Evolutionary conservation across 2,329 filamentous ascomycete genomes (phyloP).

Genomic region (Ceratocystis harringtonii): DNA sequence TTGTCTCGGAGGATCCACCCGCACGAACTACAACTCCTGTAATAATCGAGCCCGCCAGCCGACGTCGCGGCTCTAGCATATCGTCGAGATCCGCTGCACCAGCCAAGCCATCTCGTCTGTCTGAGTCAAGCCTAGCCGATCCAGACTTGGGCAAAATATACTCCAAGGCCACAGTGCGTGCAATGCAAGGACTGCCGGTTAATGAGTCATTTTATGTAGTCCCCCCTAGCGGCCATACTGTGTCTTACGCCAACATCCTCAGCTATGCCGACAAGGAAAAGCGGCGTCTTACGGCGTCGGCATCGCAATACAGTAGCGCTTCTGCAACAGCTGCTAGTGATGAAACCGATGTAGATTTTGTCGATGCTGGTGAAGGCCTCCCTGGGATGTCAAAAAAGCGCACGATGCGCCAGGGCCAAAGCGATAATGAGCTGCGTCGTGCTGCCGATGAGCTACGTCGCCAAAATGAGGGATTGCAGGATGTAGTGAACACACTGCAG

Average conservation of each 20-base stretch:
- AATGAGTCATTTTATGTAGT: slow-evolving; percentile 87
- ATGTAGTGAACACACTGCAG: slow-evolving; percentile 71
- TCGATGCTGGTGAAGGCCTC: slow-evolving; percentile 57
- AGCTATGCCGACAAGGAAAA: slow-evolving; percentile 53
- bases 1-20: slow-evolving; percentile 40
- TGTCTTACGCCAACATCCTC: slow-evolving; percentile 84
- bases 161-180: slow-evolving; percentile 68
- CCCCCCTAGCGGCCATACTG: slow-evolving; percentile 76
- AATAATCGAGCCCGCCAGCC: slow-evolving; percentile 4
- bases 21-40: neutral
- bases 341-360: slow-evolving; percentile 73
- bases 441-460: slow-evolving; percentile 62
- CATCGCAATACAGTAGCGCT: slow-evolving; percentile 30
- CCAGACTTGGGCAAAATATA: slow-evolving; percentile 74
- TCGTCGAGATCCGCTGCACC: neutral
- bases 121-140: slow-evolving; percentile 27
- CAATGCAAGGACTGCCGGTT: slow-evolving; percentile 55
- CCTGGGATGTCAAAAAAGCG: slow-evolving; percentile 19
- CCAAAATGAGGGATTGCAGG: slow-evolving; percentile 75
- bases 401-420: slow-evolving; percentile 29
- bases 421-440: slow-evolving; percentile 45
- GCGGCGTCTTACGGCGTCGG: slow-evolving; percentile 40
- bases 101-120: slow-evolving; percentile 7
- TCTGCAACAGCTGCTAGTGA: slow-evolving; percentile 31
- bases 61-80: slow-evolving; percentile 20